These are phyloP conservation scores for Gelatoporia subvermispora DNA, from an alignment of 768 basidiomycete species.

Conservation along the genomic window DNA sequence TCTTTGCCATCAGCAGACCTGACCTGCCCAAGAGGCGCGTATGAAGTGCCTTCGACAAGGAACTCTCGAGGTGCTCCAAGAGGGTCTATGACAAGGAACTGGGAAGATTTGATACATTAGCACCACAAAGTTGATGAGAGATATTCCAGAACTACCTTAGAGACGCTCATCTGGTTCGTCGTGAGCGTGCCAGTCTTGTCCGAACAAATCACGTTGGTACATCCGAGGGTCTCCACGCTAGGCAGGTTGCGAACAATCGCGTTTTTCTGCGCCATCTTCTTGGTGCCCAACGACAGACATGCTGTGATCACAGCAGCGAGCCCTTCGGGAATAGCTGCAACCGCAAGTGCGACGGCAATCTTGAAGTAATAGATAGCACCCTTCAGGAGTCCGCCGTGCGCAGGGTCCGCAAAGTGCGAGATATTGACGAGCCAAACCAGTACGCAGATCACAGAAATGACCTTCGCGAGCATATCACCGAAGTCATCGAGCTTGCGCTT, in stretches of 20 bases:
- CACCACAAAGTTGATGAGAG: too few species aligned
- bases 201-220: conserved; percentile 97
- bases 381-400: conserved; percentile 85
- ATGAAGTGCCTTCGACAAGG: conserved; percentile 87
- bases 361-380: conserved; percentile 99
- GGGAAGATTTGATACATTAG: neutral
- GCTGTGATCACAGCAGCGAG: conserved; percentile 98
- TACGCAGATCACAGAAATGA: conserved; percentile 94
- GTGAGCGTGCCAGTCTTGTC: conserved; percentile 98
- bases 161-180: conserved; percentile 97
- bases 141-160: too few species aligned
- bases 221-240: conserved; percentile 94
- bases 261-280: conserved; percentile 99
- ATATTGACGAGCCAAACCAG: conserved; percentile 98
- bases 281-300: conserved; percentile 92
- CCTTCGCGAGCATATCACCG: conserved; percentile 95
- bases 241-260: conserved; percentile 96
- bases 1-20: conserved; percentile 60
- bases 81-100: conserved; percentile 76
- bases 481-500: conserved; percentile 99
- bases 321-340: conserved; percentile 97
- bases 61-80: conserved; percentile 57
- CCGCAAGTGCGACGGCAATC: conserved; percentile 97
- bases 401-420: conserved; percentile 92
- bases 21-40: conserved; percentile 78